These are phyloP conservation scores for Leccinellum rugosiceps DNA, from an alignment of 768 basidiomycete species.

Conservation along the genomic window DNA sequence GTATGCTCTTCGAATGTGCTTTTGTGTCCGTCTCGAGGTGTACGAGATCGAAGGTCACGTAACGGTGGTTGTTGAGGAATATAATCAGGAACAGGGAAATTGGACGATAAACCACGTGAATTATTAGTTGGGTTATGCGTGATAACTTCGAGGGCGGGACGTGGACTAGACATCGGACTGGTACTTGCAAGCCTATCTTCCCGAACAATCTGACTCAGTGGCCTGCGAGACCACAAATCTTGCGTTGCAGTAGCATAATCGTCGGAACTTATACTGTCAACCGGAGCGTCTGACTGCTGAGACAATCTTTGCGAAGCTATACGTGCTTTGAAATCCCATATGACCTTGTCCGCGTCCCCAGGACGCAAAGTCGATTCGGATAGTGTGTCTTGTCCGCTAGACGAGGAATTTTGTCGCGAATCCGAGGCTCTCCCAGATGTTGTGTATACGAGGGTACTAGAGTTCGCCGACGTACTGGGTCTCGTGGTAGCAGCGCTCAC, in stretches of 20 bases:
- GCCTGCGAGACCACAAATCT: slow-evolving; percentile 32
- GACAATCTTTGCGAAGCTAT: slow-evolving; percentile 15
- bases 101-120: slow-evolving; percentile 15
- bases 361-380: slow-evolving; percentile 34
- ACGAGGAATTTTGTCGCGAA: slow-evolving; percentile 24
- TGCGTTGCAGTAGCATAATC: slow-evolving; percentile 30
- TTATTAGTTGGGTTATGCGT: slow-evolving; percentile 20
- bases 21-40: slow-evolving; percentile 28
- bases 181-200: slow-evolving; percentile 16
- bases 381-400: slow-evolving; percentile 31
- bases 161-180: slow-evolving; percentile 21
- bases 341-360: slow-evolving; percentile 29
- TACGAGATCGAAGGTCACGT: slow-evolving; percentile 20
- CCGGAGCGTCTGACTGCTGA: slow-evolving; percentile 14
- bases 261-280: slow-evolving; percentile 25
- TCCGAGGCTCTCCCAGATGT: slow-evolving; percentile 29
- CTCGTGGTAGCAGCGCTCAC: slow-evolving; percentile 49
- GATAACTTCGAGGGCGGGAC: slow-evolving; percentile 30
- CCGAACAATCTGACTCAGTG: slow-evolving; percentile 27
- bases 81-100: slow-evolving; percentile 19
- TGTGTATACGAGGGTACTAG: slow-evolving; percentile 22
- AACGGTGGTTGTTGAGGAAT: slow-evolving; percentile 13
- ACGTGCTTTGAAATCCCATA: slow-evolving; percentile 28
- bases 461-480: slow-evolving; percentile 34
- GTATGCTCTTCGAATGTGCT: slow-evolving; percentile 67